phyloP scores from a whole-genome alignment of 176 grass and related monocot species.

The Aegilops tauschii region DNA sequence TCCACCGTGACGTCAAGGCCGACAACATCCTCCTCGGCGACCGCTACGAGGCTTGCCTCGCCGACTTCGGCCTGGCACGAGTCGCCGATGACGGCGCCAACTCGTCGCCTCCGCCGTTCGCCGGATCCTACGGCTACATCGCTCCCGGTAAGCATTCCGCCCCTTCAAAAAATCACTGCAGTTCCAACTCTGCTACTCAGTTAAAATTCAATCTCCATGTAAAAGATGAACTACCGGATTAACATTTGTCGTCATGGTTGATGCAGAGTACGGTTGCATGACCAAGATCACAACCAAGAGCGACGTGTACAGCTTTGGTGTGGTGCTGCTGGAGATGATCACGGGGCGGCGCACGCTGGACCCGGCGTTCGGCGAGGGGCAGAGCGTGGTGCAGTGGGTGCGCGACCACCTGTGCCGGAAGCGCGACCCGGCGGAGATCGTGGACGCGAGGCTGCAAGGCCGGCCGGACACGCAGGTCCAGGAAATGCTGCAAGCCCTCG shows the following conservation, averaged over 20 bases:
- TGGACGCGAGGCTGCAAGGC: constrained; percentile 56
- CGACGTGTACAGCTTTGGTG: constrained; percentile 94
- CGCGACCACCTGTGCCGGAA: constrained; percentile 60
- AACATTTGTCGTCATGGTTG: background rate
- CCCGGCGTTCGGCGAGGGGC: constrained; percentile 51
- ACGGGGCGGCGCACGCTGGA: constrained; percentile 57
- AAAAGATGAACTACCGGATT: too few relatives aligned
- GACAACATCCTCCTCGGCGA: constrained; percentile 93
- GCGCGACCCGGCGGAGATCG: constrained; percentile 53
- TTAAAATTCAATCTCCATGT: too few relatives aligned
- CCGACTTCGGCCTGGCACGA: constrained; percentile 73
- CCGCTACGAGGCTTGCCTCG: constrained; percentile 79
- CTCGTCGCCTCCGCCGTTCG: constrained; percentile 65
- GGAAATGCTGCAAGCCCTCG: constrained; percentile 87
- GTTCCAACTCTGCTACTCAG: too few relatives aligned
- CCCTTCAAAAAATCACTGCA: background rate
- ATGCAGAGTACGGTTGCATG: constrained; percentile 82
- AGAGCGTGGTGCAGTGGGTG: constrained; percentile 82
- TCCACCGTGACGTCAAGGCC: constrained; percentile 87
- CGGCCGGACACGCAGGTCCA: constrained; percentile 59
- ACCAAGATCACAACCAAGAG: constrained; percentile 92
- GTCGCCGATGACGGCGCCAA: constrained; percentile 50
- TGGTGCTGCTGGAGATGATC: constrained; percentile 78
- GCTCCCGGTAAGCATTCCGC: constrained; percentile 55
- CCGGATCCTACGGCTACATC: constrained; percentile 94